These are phyloP conservation scores for Lasiosphaeria ovina DNA, from an alignment of 495 filamentous ascomycete genomes.

Conservation along the genomic window DNA sequence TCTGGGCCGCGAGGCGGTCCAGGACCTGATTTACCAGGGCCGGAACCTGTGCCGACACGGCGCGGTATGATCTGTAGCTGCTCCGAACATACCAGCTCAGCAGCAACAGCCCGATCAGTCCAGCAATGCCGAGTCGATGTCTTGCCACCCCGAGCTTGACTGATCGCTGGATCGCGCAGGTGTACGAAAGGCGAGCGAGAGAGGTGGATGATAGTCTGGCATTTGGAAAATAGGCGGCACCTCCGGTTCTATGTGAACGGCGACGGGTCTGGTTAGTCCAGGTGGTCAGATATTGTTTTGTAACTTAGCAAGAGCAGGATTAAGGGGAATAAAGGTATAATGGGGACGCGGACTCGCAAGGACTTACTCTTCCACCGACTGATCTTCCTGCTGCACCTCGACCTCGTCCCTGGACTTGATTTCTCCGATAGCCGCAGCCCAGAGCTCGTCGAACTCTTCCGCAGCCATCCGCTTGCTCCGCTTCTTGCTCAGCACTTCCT, in stretches of 20 bases:
- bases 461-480: constrained; percentile 75
- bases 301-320: constrained; percentile 5
- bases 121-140: constrained; percentile 90
- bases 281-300: constrained; percentile 39
- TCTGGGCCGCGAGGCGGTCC: constrained; percentile 77
- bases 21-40: constrained; percentile 77
- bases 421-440: constrained; percentile 82
- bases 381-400: constrained; percentile 57
- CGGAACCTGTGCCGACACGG: constrained; percentile 69
- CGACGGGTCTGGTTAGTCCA: constrained; percentile 75
- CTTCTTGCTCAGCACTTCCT: constrained; percentile 68
- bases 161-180: constrained; percentile 84
- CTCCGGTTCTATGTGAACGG: constrained; percentile 66
- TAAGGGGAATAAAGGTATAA: neutral
- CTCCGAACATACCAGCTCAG: constrained; percentile 56
- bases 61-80: constrained; percentile 53
- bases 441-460: constrained; percentile 89
- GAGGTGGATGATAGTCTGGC: constrained; percentile 65
- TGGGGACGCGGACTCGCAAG: neutral
- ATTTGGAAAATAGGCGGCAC: constrained; percentile 57
- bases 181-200: constrained; percentile 82
- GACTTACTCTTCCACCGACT: constrained; percentile 60
- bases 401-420: constrained; percentile 81
- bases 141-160: constrained; percentile 86
- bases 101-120: constrained; percentile 56